Base-by-base conservation (phyloP, 148 eudicot species). In the Amaranthus palmeri region DNA sequence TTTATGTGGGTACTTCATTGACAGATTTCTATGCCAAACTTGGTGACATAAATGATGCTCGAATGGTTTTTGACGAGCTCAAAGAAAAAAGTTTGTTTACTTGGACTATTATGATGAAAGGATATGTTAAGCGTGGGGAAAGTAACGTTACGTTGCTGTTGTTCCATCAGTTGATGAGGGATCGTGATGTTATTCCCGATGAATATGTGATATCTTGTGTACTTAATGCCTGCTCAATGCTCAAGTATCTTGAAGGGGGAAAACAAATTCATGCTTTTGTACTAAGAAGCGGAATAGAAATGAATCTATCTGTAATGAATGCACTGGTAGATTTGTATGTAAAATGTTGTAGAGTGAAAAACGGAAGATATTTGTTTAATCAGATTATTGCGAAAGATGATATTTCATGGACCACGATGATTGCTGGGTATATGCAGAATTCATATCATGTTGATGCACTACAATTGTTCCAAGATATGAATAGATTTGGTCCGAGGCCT, bases 381-480 rank as follows among this genome's bases (percentile, higher is more conserved):
- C 77, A 51, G 14, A 84, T 88, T 81, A 69, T 8, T 41, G 76
- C 63, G 47, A 86, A 81, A 78, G 87, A 90, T 82, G 72, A 69
- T 42, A 80, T 84, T 69, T 83, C 92, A 47, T 90, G 96, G 96
- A 85, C 92, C 25, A 81, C 88, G 41, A 86, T 90, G 86, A 90
- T 88, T 71, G 81, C 92, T 72, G 96, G 92, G 54, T 86, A 81
- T 73, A 90, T 87, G 96, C 87, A 86, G 70, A 87, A 83, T 78
- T 88, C 85, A 53, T 81, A 71, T 69, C 67, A 90, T 76, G 58
- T 36, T 8, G 86, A 86, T 67, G 96, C 92, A 18, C 40, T 83
- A 72, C 72, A 70, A 18, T 58, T 90, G 68, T 83, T 84, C 79
- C 45, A 69, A n/a, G 80, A 81, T 55, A 86, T 88, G 92, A 80